A percentile compares a stretch with the other conserved stretches of the same genome.
Conservation (phyloP, 108 stramenopile species). For the Cyclotella baltica region DNA sequence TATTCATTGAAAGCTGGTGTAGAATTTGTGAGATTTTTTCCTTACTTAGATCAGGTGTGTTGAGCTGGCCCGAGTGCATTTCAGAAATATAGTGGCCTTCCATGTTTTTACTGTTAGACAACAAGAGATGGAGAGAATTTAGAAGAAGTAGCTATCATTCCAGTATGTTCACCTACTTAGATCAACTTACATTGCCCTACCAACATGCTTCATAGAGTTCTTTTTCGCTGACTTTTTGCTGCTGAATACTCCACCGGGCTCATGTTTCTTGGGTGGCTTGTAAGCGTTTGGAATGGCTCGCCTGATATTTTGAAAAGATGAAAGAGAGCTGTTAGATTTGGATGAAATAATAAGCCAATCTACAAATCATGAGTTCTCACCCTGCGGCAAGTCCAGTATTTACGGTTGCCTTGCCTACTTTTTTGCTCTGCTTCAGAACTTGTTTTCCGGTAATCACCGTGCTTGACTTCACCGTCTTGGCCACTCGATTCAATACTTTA, state of each 20-base stretch:
- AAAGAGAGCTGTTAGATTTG: neutral
- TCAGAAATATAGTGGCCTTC: conserved; percentile 28
- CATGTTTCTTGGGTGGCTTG: conserved; percentile 52
- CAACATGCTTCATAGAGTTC: conserved; percentile 50
- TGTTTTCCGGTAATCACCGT: conserved; percentile 65
- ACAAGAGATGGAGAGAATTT: no score
- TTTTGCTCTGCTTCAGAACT: conserved; percentile 55
- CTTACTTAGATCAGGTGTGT: conserved; percentile 69
- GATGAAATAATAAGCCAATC: neutral
- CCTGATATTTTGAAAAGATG: neutral
- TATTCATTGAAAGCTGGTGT: conserved; percentile 60
- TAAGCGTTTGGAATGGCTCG: conserved; percentile 39
- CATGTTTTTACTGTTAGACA: conserved; percentile 53
- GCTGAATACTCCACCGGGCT: conserved; percentile 40
- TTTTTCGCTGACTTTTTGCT: conserved; percentile 24
- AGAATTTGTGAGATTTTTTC: conserved; percentile 71
- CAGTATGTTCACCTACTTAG: no score
- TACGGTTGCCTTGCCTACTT: conserved; percentile 66
- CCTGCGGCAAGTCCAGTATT: conserved; percentile 57
- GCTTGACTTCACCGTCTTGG: conserved; percentile 56
- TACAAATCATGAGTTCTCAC: conserved; percentile 45
- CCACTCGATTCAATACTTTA: conserved; percentile 55
- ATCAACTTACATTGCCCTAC: conserved; percentile 38
- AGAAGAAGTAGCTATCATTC: no score
- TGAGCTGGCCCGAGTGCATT: conserved; percentile 69